A percentile compares a stretch with the other conserved stretches of the same genome.
phyloP scores from a whole-genome alignment of 75 land plant genomes.

The Selaginella moellendorffii region DNA sequence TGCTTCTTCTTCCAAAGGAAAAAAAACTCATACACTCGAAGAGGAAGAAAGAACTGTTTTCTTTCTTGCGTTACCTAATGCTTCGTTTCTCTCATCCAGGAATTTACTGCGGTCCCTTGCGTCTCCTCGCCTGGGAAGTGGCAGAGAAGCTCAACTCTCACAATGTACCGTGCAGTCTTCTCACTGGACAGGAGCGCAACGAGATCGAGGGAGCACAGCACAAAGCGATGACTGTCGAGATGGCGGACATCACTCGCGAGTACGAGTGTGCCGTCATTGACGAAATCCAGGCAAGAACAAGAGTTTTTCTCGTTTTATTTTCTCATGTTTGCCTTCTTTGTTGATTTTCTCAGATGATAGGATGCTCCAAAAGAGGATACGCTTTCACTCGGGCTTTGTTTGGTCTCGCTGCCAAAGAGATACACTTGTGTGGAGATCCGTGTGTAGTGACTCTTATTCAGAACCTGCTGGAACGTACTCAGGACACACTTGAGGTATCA shows the following conservation, averaged over 20 bases:
- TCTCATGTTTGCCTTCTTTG: background rate
- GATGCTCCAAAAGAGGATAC: conserved; percentile 62
- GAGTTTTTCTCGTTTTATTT: too few relatives aligned
- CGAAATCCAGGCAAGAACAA: conserved; percentile 69
- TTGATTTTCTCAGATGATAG: conserved; percentile 42
- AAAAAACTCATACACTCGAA: background rate
- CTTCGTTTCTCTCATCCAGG: conserved; percentile 21
- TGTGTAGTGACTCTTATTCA: conserved; percentile 64
- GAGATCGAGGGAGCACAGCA: conserved; percentile 64
- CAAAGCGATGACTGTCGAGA: conserved; percentile 73
- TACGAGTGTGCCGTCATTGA: conserved; percentile 75
- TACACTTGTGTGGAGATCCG: conserved; percentile 92
- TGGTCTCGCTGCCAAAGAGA: conserved; percentile 64
- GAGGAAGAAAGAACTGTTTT: too few relatives aligned
- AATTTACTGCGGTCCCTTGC: conserved; percentile 77
- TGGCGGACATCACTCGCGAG: conserved; percentile 61
- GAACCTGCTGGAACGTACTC: conserved; percentile 52
- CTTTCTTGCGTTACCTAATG: too few relatives aligned
- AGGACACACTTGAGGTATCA: conserved; percentile 42
- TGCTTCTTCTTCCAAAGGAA: background rate
- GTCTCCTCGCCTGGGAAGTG: conserved; percentile 86
- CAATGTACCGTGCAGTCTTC: conserved; percentile 54
- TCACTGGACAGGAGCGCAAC: conserved; percentile 79
- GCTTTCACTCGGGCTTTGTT: conserved; percentile 86
- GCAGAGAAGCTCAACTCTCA: conserved; percentile 52